These are phyloP conservation scores for Pseudomassariella vexata DNA, from an alignment of 2,329 filamentous ascomycete species.

Conservation along the genomic window DNA sequence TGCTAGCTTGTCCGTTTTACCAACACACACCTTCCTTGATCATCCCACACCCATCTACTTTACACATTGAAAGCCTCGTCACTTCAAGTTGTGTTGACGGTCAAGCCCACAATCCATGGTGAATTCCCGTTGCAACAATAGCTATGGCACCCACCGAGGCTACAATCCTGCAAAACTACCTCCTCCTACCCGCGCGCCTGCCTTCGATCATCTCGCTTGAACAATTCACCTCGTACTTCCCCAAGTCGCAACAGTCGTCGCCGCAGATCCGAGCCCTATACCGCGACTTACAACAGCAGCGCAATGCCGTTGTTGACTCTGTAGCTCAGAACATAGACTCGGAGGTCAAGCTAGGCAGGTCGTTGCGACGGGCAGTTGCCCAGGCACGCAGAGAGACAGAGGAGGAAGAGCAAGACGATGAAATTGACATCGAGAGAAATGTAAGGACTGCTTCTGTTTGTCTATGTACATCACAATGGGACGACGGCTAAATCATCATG, in stretches of 20 bases:
- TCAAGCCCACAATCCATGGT: too few relatives aligned
- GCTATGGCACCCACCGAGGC: constrained; percentile 70
- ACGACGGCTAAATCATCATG: constrained; percentile 10
- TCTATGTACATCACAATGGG: not conserved
- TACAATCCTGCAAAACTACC: constrained; percentile 70
- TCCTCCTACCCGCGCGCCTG: constrained; percentile 69
- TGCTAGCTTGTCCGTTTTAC: too few relatives aligned
- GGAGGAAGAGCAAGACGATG: constrained; percentile 53
- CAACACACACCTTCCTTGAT: too few relatives aligned
- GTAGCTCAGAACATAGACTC: constrained; percentile 59
- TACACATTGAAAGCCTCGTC: too few relatives aligned
- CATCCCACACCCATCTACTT: too few relatives aligned
- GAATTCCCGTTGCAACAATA: too few relatives aligned
- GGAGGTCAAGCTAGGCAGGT: constrained; percentile 58
- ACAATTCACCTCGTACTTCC: constrained; percentile 74
- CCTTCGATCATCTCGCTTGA: constrained; percentile 67
- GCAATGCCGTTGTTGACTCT: constrained; percentile 61
- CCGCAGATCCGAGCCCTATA: constrained; percentile 68
- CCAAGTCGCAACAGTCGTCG: constrained; percentile 57
- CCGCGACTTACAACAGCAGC: constrained; percentile 70
- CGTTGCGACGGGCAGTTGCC: constrained; percentile 51
- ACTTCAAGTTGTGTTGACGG: too few relatives aligned
- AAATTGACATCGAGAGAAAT: constrained; percentile 56
- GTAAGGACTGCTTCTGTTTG: constrained; percentile 28
- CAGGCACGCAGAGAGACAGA: constrained; percentile 47